These are phyloP conservation scores for Eucalyptus tenuipes DNA, from an alignment of 345 rosid genomes.

Conservation along the genomic window DNA sequence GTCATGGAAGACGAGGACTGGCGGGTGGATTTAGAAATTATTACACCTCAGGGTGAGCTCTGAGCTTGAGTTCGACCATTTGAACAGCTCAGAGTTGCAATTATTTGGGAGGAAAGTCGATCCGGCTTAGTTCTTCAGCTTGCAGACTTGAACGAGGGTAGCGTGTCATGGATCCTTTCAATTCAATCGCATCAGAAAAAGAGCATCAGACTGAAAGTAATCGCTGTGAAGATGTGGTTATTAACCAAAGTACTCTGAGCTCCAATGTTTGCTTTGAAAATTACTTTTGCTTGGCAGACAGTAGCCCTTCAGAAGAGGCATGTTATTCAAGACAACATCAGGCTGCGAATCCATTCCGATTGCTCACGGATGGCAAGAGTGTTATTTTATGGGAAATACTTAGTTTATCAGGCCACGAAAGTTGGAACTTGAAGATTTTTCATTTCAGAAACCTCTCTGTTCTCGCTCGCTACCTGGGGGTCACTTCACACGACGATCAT, in stretches of 20 bases:
- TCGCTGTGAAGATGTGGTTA: background rate
- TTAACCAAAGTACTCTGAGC: background rate
- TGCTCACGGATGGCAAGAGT: background rate
- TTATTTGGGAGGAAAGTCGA: background rate
- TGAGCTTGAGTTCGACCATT: background rate
- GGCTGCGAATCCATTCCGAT: background rate
- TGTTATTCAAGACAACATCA: background rate
- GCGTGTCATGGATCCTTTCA: background rate
- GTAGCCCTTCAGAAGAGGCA: background rate
- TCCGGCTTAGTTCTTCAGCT: background rate
- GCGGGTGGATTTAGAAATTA: constrained; percentile 53
- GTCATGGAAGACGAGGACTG: constrained; percentile 38
- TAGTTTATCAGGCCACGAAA: background rate
- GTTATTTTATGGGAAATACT: background rate
- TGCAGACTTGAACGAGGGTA: background rate
- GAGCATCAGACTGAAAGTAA: background rate
- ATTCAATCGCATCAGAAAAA: background rate
- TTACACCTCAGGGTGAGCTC: background rate
- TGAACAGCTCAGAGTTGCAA: background rate
- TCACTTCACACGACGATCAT: no score
- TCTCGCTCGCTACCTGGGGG: no score
- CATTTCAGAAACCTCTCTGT: no score
- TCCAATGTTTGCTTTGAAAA: background rate
- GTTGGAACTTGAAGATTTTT: no score
- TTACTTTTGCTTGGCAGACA: background rate